A percentile compares a stretch with the other conserved stretches of the same genome.
phyloP scores from a whole-genome alignment of 805 yeast genomes.

The Kregervanrija fluxuum region DNA sequence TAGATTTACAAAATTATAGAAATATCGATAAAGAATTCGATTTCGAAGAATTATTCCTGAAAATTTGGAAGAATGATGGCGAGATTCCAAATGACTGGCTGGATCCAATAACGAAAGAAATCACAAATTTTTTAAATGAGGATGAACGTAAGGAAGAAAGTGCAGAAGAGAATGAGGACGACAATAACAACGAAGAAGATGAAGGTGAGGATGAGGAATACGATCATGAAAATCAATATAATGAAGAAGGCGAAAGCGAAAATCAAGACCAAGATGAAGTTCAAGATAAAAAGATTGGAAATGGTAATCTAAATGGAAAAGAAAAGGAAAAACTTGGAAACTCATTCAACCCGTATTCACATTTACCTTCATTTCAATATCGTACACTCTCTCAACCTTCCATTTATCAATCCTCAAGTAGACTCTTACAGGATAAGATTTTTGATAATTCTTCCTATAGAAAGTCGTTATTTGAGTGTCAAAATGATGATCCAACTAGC shows the following conservation, averaged over 20 bases:
- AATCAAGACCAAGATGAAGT: neutral
- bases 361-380: neutral
- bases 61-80: constrained; percentile 25
- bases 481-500: constrained; percentile 5
- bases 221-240: constrained; percentile 3
- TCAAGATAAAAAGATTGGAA: constrained; percentile 1
- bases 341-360: neutral
- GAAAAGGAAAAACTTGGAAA: neutral
- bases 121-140: constrained; percentile 5
- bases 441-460: constrained; percentile 5
- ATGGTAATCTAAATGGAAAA: constrained; percentile 1
- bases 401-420: neutral
- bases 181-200: constrained; percentile 4
- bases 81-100: constrained; percentile 13
- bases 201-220: constrained; percentile 7
- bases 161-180: constrained; percentile 1
- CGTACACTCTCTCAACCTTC: neutral
- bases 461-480: constrained; percentile 1
- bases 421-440: constrained; percentile 1
- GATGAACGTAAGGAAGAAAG: neutral
- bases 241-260: constrained; percentile 1
- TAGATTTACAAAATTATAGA: constrained; percentile 53
- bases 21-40: constrained; percentile 50
- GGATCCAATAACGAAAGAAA: constrained; percentile 24
- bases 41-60: constrained; percentile 33